Evolutionary conservation across 2,329 filamentous ascomycete genomes (phyloP).

Genomic region (Paecilomyces niveus): DNA sequence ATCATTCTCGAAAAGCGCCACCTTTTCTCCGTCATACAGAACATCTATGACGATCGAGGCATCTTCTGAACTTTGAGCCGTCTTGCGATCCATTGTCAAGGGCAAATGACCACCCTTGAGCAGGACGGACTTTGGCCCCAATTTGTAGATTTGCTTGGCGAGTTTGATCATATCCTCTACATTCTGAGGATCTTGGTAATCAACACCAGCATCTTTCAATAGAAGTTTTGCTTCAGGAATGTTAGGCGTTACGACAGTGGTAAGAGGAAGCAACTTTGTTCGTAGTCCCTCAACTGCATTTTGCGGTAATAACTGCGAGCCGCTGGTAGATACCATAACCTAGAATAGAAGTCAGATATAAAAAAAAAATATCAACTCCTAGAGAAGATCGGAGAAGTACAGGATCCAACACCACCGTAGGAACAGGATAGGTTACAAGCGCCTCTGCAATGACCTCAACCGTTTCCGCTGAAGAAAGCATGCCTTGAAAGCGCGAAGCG

Average conservation of each 20-base stretch:
- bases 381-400: constrained; percentile 41
- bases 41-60: constrained; percentile 68
- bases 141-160: constrained; percentile 55
- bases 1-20: constrained; percentile 58
- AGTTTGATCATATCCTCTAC: constrained; percentile 62
- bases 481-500: constrained; percentile 49
- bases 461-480: constrained; percentile 69
- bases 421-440: constrained; percentile 51
- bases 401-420: constrained; percentile 64
- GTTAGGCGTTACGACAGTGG: constrained; percentile 42
- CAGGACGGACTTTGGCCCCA: constrained; percentile 74
- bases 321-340: constrained; percentile 71
- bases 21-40: constrained; percentile 56
- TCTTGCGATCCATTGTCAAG: constrained; percentile 56
- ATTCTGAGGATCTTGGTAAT: constrained; percentile 43
- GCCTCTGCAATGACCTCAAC: constrained; percentile 62
- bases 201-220: constrained; percentile 32
- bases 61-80: constrained; percentile 53
- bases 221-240: constrained; percentile 42
- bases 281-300: constrained; percentile 35
- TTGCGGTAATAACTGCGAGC: constrained; percentile 39
- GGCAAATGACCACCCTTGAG: constrained; percentile 90
- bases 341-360: constrained; percentile 26
- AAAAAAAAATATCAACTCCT: neutral
- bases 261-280: constrained; percentile 34